Evolutionary conservation across 805 yeast species (phyloP), one percentile per base, ranked within the genome.

Genomic region (Brettanomyces sp.): DNA sequence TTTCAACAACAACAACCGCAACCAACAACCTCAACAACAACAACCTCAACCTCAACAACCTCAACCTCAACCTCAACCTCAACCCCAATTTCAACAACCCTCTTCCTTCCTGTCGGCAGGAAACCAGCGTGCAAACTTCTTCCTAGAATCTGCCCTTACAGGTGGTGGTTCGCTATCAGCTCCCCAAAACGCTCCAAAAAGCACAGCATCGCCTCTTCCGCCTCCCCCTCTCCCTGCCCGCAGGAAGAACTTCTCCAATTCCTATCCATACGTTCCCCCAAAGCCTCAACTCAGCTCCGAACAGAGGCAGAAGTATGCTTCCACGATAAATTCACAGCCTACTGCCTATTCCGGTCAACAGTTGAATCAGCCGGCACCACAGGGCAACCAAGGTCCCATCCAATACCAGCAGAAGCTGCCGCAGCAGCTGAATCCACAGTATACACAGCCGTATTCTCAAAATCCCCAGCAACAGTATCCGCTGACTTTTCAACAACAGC

Each of bases 231-330:
- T 30, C 13, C 41, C 54, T 4, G 44, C 51, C 2, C 22, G 45
- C 1, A 51, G 56, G 2, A n/a, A 18, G 37, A 18, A 35, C 54
- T 5, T 45, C 54, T 24, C 51, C 52, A 23, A 56, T 60, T 4
- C 63, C 62, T n/a, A 63, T 33, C 65, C 65, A 5, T 46, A 49
- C 3, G 46, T 61, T 34, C 66, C 65, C 4, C 65, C 64, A 0
- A 62, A 61, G 43, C 66, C 66, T 7, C 8, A 51, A 4, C 46
- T 62, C 28, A 61, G 50, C 47, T 55, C 52, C 13, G 49, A 55
- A 11, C 66, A 62, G 42, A 52, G 55, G 30, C 59, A 60, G 44
- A 61, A 59, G 33, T 57, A 54, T 45, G 47, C 59, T 8, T 45
- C 59, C 4, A 38, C 41, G 21, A 22, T 35, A n/a, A n/a, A n/a